These are phyloP conservation scores for Penicillium fimorum DNA, from an alignment of 495 filamentous ascomycete genomes.

Conservation along the genomic window DNA sequence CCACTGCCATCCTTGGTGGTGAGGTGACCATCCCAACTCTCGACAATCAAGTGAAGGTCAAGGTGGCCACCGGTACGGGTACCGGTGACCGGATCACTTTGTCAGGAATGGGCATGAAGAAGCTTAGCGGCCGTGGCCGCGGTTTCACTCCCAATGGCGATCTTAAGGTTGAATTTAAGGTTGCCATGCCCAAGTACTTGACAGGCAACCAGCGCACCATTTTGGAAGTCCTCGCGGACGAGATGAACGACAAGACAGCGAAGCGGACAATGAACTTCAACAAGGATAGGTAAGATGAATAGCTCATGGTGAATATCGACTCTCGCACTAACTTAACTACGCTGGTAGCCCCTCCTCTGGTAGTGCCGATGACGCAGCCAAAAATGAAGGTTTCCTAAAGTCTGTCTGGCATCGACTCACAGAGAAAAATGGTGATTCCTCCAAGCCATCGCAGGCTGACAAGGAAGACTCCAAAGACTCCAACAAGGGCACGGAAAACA, in stretches of 20 bases:
- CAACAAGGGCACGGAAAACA: constrained; percentile 26
- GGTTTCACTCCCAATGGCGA: constrained; percentile 63
- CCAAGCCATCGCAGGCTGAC: constrained; percentile 23
- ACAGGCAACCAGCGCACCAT: constrained; percentile 85
- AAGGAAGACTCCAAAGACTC: constrained; percentile 24
- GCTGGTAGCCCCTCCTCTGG: constrained; percentile 16
- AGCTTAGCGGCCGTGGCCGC: constrained; percentile 56
- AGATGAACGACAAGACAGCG: constrained; percentile 88
- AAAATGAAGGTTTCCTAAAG: constrained; percentile 83
- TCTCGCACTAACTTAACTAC: constrained; percentile 8
- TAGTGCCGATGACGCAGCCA: constrained; percentile 47
- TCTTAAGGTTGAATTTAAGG: constrained; percentile 89
- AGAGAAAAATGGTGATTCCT: constrained; percentile 60
- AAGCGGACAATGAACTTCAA: constrained; percentile 81
- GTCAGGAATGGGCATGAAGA: constrained; percentile 88
- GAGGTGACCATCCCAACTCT: constrained; percentile 87
- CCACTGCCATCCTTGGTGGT: constrained; percentile 88
- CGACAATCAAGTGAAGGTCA: constrained; percentile 83
- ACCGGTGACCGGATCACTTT: constrained; percentile 90
- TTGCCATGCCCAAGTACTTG: constrained; percentile 90
- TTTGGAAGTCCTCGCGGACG: constrained; percentile 91
- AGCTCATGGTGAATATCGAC: not conserved
- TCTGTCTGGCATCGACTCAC: constrained; percentile 86
- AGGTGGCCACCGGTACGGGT: constrained; percentile 83
- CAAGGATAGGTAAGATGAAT: constrained; percentile 44